phyloP scores from a whole-genome alignment of 768 basidiomycete species.

The Mycena vulgaris region DNA sequence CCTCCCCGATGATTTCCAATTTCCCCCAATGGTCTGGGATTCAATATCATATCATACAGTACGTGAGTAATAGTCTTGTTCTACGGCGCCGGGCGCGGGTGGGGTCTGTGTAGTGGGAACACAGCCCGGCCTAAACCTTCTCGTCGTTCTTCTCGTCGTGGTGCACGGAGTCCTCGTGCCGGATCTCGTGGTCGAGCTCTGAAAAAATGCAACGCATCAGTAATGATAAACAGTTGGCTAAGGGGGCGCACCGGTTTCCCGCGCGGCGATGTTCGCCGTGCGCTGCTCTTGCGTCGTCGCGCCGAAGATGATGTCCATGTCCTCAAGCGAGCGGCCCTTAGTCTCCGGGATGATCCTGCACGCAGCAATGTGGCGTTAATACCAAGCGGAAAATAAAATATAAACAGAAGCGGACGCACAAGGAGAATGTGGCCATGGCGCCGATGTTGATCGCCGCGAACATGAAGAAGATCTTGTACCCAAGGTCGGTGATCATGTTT shows the following conservation, averaged over 20 bases:
- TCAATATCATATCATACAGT: too few relatives aligned
- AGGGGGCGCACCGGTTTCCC: constrained; percentile 46
- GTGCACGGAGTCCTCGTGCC: not conserved
- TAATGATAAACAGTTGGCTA: not conserved
- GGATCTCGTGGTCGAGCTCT: constrained; percentile 18
- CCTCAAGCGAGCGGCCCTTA: constrained; percentile 70
- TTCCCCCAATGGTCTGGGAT: too few relatives aligned
- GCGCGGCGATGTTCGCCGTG: constrained; percentile 64
- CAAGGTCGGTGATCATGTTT: constrained; percentile 68
- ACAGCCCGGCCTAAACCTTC: not conserved
- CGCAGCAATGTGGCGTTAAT: not conserved
- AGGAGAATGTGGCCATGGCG: constrained; percentile 77
- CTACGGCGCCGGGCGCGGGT: too few relatives aligned
- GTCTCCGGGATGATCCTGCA: constrained; percentile 73
- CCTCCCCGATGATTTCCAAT: too few relatives aligned
- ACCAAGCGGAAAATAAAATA: too few relatives aligned
- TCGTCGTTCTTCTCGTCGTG: not conserved
- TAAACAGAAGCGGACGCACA: constrained; percentile 64
- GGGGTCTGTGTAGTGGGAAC: too few relatives aligned
- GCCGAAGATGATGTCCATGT: constrained; percentile 72
- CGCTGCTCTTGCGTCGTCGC: constrained; percentile 69
- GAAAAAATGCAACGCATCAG: not conserved
- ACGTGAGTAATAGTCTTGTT: too few relatives aligned
- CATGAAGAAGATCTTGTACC: constrained; percentile 85
- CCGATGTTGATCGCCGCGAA: constrained; percentile 83